Conservation (phyloP, 495 filamentous ascomycete genomes). For the Penicillium paxilli region DNA sequence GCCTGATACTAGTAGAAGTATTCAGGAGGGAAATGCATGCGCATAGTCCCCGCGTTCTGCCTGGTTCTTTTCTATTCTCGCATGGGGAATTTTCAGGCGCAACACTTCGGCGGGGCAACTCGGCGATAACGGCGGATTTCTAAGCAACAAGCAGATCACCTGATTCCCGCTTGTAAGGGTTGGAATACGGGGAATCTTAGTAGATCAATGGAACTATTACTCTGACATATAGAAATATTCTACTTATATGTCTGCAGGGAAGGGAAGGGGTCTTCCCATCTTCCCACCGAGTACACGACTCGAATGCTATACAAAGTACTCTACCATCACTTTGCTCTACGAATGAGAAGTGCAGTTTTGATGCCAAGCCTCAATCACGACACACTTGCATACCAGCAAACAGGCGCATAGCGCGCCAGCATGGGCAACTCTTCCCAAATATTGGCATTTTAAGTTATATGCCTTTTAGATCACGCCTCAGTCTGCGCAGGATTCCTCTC, state of each 20-base stretch:
- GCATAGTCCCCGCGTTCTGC: conserved; percentile 22
- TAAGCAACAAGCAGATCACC: conserved; percentile 29
- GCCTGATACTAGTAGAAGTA: not conserved
- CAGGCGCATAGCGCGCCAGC: conserved; percentile 10
- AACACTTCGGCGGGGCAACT: conserved; percentile 33
- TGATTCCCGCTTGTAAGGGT: too few species aligned
- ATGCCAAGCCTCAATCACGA: not conserved
- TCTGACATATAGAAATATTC: too few species aligned
- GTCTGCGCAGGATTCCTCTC: too few species aligned
- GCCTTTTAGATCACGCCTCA: too few species aligned
- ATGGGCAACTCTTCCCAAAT: not conserved
- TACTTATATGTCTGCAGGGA: too few species aligned
- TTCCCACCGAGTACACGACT: too few species aligned
- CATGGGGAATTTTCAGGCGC: conserved; percentile 26
- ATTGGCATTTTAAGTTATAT: not conserved
- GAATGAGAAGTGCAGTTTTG: not conserved
- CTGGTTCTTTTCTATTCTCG: conserved; percentile 26
- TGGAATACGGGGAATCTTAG: too few species aligned
- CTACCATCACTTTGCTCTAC: not conserved
- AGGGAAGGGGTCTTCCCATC: too few species aligned
- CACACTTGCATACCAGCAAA: conserved; percentile 3
- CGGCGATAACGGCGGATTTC: conserved; percentile 37
- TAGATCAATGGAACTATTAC: too few species aligned
- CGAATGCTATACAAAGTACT: not conserved
- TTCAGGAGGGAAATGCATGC: conserved; percentile 7